Conservation (phyloP, 352 stramenopile species). For the Pythium rishiriense region DNA sequence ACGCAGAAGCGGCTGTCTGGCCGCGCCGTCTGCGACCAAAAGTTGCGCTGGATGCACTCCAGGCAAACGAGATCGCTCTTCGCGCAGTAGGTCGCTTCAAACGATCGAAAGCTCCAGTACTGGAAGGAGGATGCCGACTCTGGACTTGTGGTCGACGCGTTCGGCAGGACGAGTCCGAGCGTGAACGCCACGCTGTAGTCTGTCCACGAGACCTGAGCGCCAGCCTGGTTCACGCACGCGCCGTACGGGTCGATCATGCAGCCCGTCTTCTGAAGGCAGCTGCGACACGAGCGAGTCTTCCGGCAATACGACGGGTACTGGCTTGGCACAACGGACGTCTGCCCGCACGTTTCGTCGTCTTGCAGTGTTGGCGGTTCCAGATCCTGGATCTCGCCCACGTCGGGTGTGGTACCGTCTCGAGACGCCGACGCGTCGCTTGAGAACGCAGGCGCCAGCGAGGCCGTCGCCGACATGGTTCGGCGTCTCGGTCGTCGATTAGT, state of each 20-base stretch:
- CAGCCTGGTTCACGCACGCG: conserved; percentile 11
- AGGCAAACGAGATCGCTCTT: conserved; percentile 15
- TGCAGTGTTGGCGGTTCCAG: conserved; percentile 5
- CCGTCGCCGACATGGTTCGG: neutral
- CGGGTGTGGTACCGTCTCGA: neutral
- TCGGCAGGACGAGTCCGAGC: conserved; percentile 7
- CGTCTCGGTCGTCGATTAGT: neutral
- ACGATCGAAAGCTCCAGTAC: conserved; percentile 14
- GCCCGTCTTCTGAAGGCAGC: conserved; percentile 21
- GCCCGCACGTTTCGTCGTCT: conserved; percentile 18
- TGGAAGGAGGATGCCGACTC: neutral
- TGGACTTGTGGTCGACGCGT: conserved; percentile 1
- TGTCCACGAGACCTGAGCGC: neutral
- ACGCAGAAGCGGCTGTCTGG: conserved; percentile 26
- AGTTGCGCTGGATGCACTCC: conserved; percentile 14
- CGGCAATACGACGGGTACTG: conserved; percentile 16
- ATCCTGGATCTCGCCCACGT: neutral
- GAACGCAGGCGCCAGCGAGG: neutral
- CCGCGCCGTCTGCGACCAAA: conserved; percentile 7
- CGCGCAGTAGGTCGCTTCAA: conserved; percentile 21
- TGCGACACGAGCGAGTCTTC: conserved; percentile 13
- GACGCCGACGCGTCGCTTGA: conserved; percentile 1
- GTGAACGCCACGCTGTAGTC: conserved; percentile 14
- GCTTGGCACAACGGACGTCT: neutral
- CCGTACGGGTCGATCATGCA: conserved; percentile 22